phyloP scores from a whole-genome alignment of 2,329 filamentous ascomycete genomes.

The Coniochaeta prunicola region DNA sequence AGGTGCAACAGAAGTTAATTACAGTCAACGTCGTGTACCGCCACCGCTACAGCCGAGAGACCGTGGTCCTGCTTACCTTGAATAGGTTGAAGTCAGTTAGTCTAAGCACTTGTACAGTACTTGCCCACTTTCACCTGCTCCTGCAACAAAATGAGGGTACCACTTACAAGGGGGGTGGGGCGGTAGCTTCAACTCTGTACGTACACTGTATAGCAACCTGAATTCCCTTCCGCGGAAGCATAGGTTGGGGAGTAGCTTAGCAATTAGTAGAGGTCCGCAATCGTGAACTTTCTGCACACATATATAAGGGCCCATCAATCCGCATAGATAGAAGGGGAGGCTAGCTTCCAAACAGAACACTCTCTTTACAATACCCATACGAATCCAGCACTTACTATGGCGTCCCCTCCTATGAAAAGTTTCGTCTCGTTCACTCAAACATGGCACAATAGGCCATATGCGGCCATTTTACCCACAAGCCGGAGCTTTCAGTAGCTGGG shows the following conservation, averaged over 20 bases:
- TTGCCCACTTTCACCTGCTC: no score
- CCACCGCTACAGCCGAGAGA: no score
- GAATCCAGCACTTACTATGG: not conserved
- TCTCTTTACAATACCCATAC: not conserved
- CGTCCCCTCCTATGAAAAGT: not conserved
- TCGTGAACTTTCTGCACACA: not conserved
- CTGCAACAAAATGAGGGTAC: not conserved
- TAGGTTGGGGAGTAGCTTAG: not conserved
- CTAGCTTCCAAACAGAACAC: not conserved
- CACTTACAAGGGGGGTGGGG: not conserved
- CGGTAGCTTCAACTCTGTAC: not conserved
- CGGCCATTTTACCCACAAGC: not conserved
- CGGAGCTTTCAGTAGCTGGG: not conserved
- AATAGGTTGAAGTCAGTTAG: no score
- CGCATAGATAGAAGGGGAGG: not conserved
- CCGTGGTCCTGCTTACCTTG: no score
- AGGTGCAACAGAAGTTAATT: no score
- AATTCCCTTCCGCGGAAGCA: not conserved
- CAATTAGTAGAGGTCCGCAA: not conserved
- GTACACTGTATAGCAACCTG: not conserved
- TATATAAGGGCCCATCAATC: not conserved
- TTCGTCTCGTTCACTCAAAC: not conserved
- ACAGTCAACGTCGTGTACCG: no score
- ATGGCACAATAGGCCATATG: not conserved
- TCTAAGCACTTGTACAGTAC: no score